phyloP scores from a whole-genome alignment of 2,329 filamentous ascomycete species.

The Metarhizium anisopliae region DNA sequence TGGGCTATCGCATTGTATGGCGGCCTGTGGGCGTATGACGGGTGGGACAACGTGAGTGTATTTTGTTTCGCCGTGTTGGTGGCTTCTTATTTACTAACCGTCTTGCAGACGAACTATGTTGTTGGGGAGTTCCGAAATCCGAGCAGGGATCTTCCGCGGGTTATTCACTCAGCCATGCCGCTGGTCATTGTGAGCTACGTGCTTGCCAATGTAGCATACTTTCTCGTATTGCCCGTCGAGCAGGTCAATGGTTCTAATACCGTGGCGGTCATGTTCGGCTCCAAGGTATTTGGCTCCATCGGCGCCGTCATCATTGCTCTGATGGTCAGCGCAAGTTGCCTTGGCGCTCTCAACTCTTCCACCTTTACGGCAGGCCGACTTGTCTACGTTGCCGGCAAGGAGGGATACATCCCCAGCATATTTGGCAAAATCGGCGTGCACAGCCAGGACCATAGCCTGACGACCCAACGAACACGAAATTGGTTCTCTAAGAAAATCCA shows the following conservation, averaged over 20 bases:
- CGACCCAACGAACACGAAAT: constrained; percentile 39
- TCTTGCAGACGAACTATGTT: constrained; percentile 80
- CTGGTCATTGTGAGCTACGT: constrained; percentile 86
- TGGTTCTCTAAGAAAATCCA: constrained; percentile 52
- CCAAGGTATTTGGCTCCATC: constrained; percentile 75
- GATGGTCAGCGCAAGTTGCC: constrained; percentile 83
- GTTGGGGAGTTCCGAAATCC: constrained; percentile 95
- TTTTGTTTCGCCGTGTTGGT: not conserved
- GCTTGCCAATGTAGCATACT: constrained; percentile 86
- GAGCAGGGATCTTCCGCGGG: constrained; percentile 77
- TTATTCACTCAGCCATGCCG: constrained; percentile 95
- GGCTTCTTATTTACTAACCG: not conserved
- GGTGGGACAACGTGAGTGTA: constrained; percentile 86
- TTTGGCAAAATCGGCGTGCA: constrained; percentile 77
- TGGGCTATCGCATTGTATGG: constrained; percentile 95
- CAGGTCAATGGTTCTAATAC: constrained; percentile 85
- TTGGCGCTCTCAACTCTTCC: constrained; percentile 88
- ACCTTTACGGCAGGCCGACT: constrained; percentile 89
- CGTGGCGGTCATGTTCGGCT: constrained; percentile 89
- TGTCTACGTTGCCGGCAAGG: constrained; percentile 89
- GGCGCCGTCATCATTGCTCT: constrained; percentile 81
- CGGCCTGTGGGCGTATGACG: constrained; percentile 95
- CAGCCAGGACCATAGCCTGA: constrained; percentile 28
- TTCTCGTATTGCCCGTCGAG: constrained; percentile 76
- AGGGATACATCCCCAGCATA: constrained; percentile 79